Conservation (phyloP, 2,329 filamentous ascomycete genomes). For the Colletotrichum tropicale region DNA sequence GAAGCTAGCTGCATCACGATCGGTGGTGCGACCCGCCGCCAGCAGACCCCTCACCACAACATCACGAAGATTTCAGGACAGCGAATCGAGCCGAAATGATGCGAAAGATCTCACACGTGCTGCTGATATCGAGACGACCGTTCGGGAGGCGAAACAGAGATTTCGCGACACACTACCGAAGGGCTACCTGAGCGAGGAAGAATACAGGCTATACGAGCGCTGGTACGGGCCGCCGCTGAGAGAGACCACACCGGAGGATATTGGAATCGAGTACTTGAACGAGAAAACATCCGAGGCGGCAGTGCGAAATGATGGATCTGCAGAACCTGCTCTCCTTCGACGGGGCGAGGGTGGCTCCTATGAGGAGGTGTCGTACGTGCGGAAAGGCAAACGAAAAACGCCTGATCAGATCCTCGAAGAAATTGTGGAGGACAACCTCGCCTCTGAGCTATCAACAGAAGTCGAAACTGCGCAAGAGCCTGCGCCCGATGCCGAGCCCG, state of each 20-base stretch:
- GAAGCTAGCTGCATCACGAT: neutral
- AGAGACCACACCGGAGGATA: conserved; percentile 63
- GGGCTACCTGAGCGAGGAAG: conserved; percentile 70
- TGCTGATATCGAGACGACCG: conserved; percentile 62
- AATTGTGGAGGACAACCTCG: neutral
- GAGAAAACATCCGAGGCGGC: neutral
- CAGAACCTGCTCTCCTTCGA: conserved; percentile 49
- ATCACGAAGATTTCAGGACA: neutral
- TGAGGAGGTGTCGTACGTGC: conserved; percentile 63
- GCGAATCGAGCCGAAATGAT: conserved; percentile 3
- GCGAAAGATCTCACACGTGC: conserved; percentile 18
- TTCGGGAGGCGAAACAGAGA: conserved; percentile 72
- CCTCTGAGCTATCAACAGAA: conserved; percentile 24
- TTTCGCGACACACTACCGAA: conserved; percentile 81
- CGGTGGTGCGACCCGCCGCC: neutral
- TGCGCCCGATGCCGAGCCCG: conserved; percentile 43
- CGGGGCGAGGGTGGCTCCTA: conserved; percentile 60
- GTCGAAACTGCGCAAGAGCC: conserved; percentile 42
- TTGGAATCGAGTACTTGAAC: conserved; percentile 46
- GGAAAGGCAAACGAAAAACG: neutral
- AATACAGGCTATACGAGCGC: conserved; percentile 77
- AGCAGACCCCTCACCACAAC: conserved; percentile 3
- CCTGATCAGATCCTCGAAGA: neutral
- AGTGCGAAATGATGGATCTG: neutral
- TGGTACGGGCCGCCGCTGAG: conserved; percentile 79